These are phyloP conservation scores for Pestalotiopsis sp. DNA, from an alignment of 2,329 filamentous ascomycete genomes.

Conservation along the genomic window DNA sequence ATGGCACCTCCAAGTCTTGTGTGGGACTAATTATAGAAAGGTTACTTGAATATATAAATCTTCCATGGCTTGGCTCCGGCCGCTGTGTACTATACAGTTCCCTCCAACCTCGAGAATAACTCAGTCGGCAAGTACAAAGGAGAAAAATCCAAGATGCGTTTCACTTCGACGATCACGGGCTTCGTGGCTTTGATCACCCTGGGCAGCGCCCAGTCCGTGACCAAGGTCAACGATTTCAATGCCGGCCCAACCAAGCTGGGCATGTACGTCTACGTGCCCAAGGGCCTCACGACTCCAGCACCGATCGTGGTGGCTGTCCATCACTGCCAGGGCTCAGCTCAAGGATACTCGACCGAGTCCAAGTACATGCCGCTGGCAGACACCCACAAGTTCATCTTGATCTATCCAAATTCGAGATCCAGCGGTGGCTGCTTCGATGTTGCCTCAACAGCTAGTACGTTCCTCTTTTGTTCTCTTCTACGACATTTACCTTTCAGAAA, in stretches of 20 bases:
- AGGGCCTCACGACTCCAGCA: constrained; percentile 33
- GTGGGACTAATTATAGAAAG: not conserved
- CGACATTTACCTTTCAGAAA: not conserved
- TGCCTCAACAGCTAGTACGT: constrained; percentile 44
- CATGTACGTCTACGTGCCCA: constrained; percentile 37
- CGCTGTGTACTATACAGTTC: not conserved
- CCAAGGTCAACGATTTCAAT: constrained; percentile 34
- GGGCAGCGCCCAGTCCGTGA: constrained; percentile 28
- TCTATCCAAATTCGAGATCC: constrained; percentile 47
- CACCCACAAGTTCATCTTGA: constrained; percentile 56
- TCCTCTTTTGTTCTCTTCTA: not conserved
- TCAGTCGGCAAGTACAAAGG: not conserved
- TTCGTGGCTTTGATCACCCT: constrained; percentile 27
- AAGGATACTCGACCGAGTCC: constrained; percentile 51
- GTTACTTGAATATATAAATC: not conserved
- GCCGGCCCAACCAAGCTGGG: constrained; percentile 34
- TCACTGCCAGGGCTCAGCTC: constrained; percentile 58
- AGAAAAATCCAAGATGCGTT: not conserved
- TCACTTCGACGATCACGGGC: constrained; percentile 21
- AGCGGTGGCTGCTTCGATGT: constrained; percentile 61
- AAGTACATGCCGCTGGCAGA: constrained; percentile 58
- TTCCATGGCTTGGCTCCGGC: not conserved
- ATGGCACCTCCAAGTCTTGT: not conserved
- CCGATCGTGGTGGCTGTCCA: constrained; percentile 57
- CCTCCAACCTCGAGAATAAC: not conserved